A percentile compares a stretch with the other conserved stretches of the same genome.
These are phyloP conservation scores for Trichophyton benhamiae DNA, from an alignment of 2,329 filamentous ascomycete species.

Conservation along the genomic window DNA sequence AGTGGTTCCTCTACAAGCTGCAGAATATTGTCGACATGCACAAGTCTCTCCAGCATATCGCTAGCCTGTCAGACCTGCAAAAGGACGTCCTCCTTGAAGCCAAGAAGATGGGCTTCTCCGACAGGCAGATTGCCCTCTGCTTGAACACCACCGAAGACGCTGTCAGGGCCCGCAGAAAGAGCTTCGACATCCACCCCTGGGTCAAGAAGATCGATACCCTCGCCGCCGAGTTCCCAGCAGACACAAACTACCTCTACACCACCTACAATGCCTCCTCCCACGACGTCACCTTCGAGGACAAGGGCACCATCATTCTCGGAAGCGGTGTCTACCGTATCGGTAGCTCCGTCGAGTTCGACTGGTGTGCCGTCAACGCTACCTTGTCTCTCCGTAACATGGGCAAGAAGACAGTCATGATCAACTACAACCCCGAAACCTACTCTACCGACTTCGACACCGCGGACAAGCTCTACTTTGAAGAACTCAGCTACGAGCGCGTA, in stretches of 20 bases:
- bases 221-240: slow-evolving; percentile 87
- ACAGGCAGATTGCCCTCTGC: slow-evolving; percentile 81
- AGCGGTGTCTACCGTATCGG: slow-evolving; percentile 96
- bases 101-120: slow-evolving; percentile 96
- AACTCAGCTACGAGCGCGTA: slow-evolving; percentile 89
- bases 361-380: slow-evolving; percentile 89
- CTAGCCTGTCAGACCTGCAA: slow-evolving; percentile 70
- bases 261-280: slow-evolving; percentile 94
- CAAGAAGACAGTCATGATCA: slow-evolving; percentile 97
- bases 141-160: slow-evolving; percentile 80
- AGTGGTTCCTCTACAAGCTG: slow-evolving; percentile 98
- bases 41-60: slow-evolving; percentile 70
- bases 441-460: slow-evolving; percentile 77
- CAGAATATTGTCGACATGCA: slow-evolving; percentile 92
- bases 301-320: slow-evolving; percentile 78
- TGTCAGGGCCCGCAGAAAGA: slow-evolving; percentile 70
- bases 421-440: slow-evolving; percentile 75
- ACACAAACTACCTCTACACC: slow-evolving; percentile 93
- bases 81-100: slow-evolving; percentile 79
- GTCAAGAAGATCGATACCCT: slow-evolving; percentile 98
- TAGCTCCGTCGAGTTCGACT: slow-evolving; percentile 96
- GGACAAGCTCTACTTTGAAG: slow-evolving; percentile 92
- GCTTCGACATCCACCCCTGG: slow-evolving; percentile 83
- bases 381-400: slow-evolving; percentile 72
- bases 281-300: slow-evolving; percentile 87